Conservation (phyloP, 768 basidiomycete genomes). For the Phylloporus rhodoxanthus region DNA sequence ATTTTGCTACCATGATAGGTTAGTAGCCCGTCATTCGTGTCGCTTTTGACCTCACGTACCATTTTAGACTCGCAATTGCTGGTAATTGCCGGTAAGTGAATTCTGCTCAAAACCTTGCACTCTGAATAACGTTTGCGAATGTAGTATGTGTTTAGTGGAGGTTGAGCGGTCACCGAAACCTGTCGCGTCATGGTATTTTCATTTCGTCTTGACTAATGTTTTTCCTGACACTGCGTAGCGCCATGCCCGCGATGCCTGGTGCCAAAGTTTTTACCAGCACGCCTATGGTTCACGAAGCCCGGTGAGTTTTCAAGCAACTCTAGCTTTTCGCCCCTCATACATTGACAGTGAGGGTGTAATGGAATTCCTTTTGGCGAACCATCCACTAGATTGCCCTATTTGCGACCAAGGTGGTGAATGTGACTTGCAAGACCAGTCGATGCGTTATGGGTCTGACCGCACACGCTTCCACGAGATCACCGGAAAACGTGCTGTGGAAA, state of each 20-base stretch:
- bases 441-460: slow-evolving; percentile 98
- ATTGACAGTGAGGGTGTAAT: slow-evolving; percentile 92
- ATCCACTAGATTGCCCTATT: slow-evolving; percentile 96
- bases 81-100: slow-evolving; percentile 86
- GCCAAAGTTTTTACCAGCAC: slow-evolving; percentile 91
- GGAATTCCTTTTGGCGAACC: slow-evolving; percentile 97
- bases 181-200: slow-evolving; percentile 76
- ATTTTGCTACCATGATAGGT: slow-evolving; percentile 87
- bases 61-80: slow-evolving; percentile 82
- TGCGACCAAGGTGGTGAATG: slow-evolving; percentile 99
- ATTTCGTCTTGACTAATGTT: not conserved
- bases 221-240: slow-evolving; percentile 40
- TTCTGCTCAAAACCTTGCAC: slow-evolving; percentile 1
- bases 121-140: slow-evolving; percentile 3
- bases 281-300: slow-evolving; percentile 82
- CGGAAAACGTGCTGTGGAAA: slow-evolving; percentile 96
- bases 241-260: slow-evolving; percentile 97
- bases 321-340: no score
- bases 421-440: slow-evolving; percentile 97
- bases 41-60: not conserved
- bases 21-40: slow-evolving; percentile 9
- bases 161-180: slow-evolving; percentile 94
- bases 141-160: slow-evolving; percentile 97
- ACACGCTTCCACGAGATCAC: slow-evolving; percentile 97
- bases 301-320: slow-evolving; percentile 37